These are phyloP conservation scores for Pyrus hybrid DNA, from an alignment of 331 rosid genomes.

Conservation along the genomic window DNA sequence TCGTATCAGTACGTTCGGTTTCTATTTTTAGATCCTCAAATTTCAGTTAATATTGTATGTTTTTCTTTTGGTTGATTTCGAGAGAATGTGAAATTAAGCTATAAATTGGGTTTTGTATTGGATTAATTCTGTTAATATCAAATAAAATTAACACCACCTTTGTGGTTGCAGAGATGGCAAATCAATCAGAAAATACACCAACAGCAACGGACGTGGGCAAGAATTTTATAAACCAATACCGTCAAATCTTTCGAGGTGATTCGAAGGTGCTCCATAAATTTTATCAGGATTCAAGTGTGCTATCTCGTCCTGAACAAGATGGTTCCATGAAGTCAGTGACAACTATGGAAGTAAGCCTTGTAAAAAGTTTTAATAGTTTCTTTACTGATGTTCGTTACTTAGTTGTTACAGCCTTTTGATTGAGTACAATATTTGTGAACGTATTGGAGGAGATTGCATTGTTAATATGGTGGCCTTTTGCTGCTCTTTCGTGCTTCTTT, in stretches of 20 bases:
- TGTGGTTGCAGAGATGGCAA: conserved; percentile 47
- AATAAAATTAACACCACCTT: neutral
- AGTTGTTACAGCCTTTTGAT: neutral
- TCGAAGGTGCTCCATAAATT: conserved; percentile 44
- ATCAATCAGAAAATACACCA: conserved; percentile 19
- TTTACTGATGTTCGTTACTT: neutral
- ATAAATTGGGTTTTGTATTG: no score
- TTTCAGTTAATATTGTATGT: no score
- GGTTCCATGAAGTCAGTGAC: conserved; percentile 38
- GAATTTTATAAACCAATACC: conserved; percentile 54
- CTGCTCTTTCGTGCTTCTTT: neutral
- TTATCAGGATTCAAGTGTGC: conserved; percentile 42
- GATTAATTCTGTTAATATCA: no score
- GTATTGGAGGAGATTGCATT: neutral
- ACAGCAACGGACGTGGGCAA: conserved; percentile 37
- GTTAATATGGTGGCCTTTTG: neutral
- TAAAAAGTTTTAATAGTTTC: neutral
- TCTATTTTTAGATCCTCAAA: no score
- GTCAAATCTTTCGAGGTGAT: conserved; percentile 22
- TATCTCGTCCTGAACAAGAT: conserved; percentile 56
- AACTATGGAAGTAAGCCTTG: conserved; percentile 35
- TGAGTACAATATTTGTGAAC: neutral
- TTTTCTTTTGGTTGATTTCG: neutral
- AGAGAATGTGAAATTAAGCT: neutral
- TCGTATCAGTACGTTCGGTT: neutral